Percentiles rank a stretch among this genome's conserved stretches.
These are phyloP conservation scores for Monosporascus cannonballus DNA, from an alignment of 2,329 filamentous ascomycete genomes.

Conservation along the genomic window DNA sequence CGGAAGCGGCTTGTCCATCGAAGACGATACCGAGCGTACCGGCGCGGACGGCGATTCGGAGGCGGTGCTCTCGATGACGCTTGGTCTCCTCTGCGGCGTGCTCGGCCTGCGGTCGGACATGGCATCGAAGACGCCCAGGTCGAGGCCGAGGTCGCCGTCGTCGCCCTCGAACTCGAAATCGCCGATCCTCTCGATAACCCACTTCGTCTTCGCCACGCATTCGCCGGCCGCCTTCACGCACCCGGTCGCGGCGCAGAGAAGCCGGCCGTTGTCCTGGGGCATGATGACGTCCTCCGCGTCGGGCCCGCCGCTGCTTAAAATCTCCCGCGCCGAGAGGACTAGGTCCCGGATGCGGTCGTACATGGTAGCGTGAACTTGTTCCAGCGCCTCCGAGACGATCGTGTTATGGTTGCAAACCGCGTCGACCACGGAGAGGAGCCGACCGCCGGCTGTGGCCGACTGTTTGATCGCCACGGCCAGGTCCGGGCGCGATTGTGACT, in stretches of 20 bases:
- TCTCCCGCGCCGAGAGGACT: slow-evolving; percentile 73
- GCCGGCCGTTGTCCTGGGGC: slow-evolving; percentile 68
- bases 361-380: slow-evolving; percentile 67
- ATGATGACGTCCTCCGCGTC: slow-evolving; percentile 74
- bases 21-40: slow-evolving; percentile 27
- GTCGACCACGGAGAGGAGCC: slow-evolving; percentile 74
- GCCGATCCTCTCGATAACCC: slow-evolving; percentile 79
- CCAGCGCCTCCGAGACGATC: slow-evolving; percentile 59
- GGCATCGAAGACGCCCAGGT: slow-evolving; percentile 44
- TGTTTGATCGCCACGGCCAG: slow-evolving; percentile 77
- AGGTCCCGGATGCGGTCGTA: slow-evolving; percentile 74
- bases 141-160: slow-evolving; percentile 46
- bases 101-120: slow-evolving; percentile 26
- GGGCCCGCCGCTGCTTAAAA: slow-evolving; percentile 62
- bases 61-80: slow-evolving; percentile 31
- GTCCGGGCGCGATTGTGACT: slow-evolving; percentile 84
- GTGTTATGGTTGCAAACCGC: slow-evolving; percentile 74
- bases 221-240: slow-evolving; percentile 89
- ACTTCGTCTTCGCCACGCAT: slow-evolving; percentile 80
- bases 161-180: slow-evolving; percentile 85
- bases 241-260: slow-evolving; percentile 73
- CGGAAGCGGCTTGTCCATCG: slow-evolving; percentile 63
- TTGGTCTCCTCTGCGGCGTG: slow-evolving; percentile 29
- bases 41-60: slow-evolving; percentile 20
- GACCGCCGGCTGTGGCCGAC: slow-evolving; percentile 74